phyloP scores from a whole-genome alignment of 805 yeast species.

The Myxozyma monticola region DNA sequence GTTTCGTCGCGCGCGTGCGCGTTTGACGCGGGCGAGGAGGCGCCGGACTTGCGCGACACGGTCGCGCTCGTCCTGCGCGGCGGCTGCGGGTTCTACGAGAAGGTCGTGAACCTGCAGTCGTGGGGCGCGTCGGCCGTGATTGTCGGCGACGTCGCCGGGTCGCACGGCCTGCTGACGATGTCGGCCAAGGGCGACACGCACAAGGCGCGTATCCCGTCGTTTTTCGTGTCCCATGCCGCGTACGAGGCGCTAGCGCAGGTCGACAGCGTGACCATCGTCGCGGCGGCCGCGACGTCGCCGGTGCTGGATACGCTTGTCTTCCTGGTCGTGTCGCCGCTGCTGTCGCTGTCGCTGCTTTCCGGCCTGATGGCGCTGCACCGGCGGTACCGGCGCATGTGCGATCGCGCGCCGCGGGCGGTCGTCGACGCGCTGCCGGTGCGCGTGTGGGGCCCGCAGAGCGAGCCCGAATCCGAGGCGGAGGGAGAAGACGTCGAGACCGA shows the following conservation, averaged over 20 bases:
- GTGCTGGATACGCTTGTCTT: conserved; percentile 41
- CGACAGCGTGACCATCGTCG: conserved; percentile 30
- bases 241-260: conserved; percentile 35
- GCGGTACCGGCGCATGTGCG: conserved; percentile 38
- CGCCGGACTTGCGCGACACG: conserved; percentile 34
- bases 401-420: conserved; percentile 41
- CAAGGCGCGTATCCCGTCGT: conserved; percentile 50
- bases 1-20: conserved; percentile 34
- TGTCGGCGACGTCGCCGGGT: conserved; percentile 56
- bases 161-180: conserved; percentile 54
- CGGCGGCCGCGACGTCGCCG: conserved; percentile 37
- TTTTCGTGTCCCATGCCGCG: conserved; percentile 52
- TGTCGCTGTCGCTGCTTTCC: conserved; percentile 42
- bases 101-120: conserved; percentile 48
- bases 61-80: conserved; percentile 50
- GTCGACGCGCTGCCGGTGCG: conserved; percentile 43
- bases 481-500: background rate
- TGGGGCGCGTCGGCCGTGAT: conserved; percentile 53
- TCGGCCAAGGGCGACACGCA: conserved; percentile 49
- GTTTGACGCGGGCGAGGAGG: background rate
- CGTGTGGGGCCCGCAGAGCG: conserved; percentile 34
- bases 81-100: conserved; percentile 55
- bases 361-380: conserved; percentile 41
- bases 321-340: conserved; percentile 44
- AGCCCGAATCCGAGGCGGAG: background rate